Conservation (phyloP, 345 rosid species). For the Lepidium aucheri region DNA sequence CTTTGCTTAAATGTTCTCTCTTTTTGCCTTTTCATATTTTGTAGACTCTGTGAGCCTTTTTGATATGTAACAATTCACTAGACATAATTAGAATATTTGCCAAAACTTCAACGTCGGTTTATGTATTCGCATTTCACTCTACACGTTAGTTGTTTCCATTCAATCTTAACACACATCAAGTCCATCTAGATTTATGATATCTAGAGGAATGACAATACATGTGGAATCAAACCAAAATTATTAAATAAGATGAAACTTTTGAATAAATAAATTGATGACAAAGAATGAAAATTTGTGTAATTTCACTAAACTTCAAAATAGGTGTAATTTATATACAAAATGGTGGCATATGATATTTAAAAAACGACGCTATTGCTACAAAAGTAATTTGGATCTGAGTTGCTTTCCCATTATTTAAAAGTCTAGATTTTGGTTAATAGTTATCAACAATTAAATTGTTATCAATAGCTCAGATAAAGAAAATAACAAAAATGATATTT, state of each 20-base stretch:
- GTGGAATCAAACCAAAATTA: not conserved
- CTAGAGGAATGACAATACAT: not conserved
- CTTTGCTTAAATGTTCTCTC: slow-evolving; percentile 16
- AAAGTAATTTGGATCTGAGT: not conserved
- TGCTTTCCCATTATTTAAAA: no score
- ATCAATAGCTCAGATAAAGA: no score
- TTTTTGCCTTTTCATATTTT: slow-evolving; percentile 9
- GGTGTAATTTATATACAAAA: not conserved
- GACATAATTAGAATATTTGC: not conserved
- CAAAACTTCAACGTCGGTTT: not conserved
- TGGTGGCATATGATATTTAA: not conserved
- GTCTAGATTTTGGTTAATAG: no score
- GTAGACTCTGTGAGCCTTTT: not conserved
- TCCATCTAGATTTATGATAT: not conserved
- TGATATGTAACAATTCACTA: not conserved
- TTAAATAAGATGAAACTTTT: not conserved
- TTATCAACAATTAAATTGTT: no score
- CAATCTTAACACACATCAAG: not conserved
- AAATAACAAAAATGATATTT: no score
- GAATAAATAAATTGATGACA: not conserved
- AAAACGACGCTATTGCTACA: not conserved
- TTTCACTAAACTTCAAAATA: not conserved
- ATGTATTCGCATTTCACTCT: not conserved
- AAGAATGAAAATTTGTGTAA: not conserved
- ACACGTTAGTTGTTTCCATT: not conserved